Evolutionary conservation across 495 filamentous ascomycete species (phyloP).

Genomic region (Hypoxylon fuscum): DNA sequence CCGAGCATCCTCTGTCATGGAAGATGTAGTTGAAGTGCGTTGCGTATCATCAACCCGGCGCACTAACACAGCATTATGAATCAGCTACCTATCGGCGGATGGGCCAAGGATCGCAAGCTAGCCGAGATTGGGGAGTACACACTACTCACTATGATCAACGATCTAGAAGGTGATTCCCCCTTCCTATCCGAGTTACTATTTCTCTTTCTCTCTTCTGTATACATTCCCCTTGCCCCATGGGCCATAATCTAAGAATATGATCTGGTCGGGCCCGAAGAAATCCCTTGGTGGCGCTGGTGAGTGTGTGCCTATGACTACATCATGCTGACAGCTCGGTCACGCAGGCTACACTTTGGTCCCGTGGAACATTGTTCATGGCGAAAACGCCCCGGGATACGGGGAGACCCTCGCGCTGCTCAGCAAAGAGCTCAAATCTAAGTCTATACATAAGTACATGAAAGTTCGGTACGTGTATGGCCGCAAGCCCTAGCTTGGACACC

Average conservation of each 20-base stretch:
- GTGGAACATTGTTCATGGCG: slow-evolving; percentile 21
- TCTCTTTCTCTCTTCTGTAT: no score
- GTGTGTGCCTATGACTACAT: neutral
- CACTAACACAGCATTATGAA: neutral
- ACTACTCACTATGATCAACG: slow-evolving; percentile 15
- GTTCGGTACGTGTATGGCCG: slow-evolving; percentile 23
- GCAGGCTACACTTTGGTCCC: slow-evolving; percentile 16
- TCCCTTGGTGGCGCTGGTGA: no score
- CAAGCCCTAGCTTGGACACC: slow-evolving; percentile 3
- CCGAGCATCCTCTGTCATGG: no score
- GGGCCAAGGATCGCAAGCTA: slow-evolving; percentile 10
- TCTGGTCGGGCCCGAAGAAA: no score
- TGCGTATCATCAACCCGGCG: no score
- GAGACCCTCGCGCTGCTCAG: slow-evolving; percentile 15
- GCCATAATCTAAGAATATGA: no score
- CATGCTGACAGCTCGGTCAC: neutral
- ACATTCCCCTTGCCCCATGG: neutral
- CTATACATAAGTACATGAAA: slow-evolving; percentile 21
- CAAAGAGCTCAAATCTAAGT: slow-evolving; percentile 14
- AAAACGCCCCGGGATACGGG: slow-evolving; percentile 11
- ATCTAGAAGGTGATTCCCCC: slow-evolving; percentile 14
- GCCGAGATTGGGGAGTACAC: slow-evolving; percentile 13
- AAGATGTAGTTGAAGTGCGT: no score
- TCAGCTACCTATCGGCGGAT: slow-evolving; percentile 17
- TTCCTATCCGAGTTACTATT: no score